These are phyloP conservation scores for Mortierella antarctica DNA, from an alignment of 192 early-diverging fungal species.

Conservation along the genomic window DNA sequence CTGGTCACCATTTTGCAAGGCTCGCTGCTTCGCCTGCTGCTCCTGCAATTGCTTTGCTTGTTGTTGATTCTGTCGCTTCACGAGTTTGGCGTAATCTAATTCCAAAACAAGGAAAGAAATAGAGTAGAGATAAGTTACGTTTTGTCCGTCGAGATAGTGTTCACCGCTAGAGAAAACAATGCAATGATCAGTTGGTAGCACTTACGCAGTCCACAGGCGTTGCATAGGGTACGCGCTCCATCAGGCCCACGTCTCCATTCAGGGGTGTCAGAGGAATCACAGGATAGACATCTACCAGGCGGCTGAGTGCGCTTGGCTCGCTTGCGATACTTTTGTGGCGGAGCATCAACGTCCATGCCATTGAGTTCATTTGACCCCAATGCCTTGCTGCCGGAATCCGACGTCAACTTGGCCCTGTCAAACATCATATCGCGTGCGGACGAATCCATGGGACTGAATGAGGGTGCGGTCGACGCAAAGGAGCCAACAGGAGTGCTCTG, in stretches of 20 bases:
- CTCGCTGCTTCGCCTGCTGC: not conserved
- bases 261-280: conserved; percentile 88
- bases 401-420: not conserved
- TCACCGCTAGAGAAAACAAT: not conserved
- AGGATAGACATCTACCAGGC: conserved; percentile 79
- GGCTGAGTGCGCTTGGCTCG: conserved; percentile 66
- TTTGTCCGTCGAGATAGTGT: not conserved
- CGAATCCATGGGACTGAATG: too few species aligned
- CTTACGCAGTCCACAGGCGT: conserved; percentile 93
- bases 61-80: conserved; percentile 26
- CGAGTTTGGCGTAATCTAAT: conserved; percentile 41
- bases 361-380: not conserved
- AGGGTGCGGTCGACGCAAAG: too few species aligned
- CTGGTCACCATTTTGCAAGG: not conserved
- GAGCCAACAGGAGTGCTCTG: too few species aligned
- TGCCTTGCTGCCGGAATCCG: not conserved
- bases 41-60: not conserved
- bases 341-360: not conserved
- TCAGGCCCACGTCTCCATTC: conserved; percentile 96
- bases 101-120: conserved; percentile 1
- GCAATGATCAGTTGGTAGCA: conserved; percentile 4
- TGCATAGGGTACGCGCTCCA: conserved; percentile 92
- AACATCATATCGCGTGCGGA: not conserved
- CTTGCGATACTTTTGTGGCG: conserved; percentile 45
- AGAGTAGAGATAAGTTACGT: not conserved